Evolutionary conservation across 2,329 filamentous ascomycete species (phyloP).

Genomic region (Fusarium coicis): DNA sequence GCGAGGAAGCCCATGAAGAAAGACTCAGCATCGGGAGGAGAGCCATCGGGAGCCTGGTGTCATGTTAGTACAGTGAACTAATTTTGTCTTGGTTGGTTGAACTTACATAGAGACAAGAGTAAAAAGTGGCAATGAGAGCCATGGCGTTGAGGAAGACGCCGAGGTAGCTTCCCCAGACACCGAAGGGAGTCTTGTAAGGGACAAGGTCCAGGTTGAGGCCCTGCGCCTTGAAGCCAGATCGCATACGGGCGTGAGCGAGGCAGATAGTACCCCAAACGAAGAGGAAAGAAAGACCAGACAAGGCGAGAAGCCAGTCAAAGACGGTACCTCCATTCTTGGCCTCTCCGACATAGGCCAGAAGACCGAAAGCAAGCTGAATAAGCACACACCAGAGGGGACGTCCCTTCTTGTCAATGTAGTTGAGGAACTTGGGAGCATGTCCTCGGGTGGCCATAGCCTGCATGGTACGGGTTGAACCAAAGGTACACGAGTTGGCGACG

Average conservation of each 20-base stretch:
- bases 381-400: conserved; percentile 80
- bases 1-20: conserved; percentile 82
- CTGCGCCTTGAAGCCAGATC: conserved; percentile 74
- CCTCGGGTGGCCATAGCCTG: conserved; percentile 88
- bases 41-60: conserved; percentile 56
- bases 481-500: conserved; percentile 91
- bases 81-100: background rate
- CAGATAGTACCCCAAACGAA: conserved; percentile 90
- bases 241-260: conserved; percentile 89
- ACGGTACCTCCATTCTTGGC: conserved; percentile 68
- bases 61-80: background rate
- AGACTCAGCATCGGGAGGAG: conserved; percentile 72
- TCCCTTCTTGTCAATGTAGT: conserved; percentile 84
- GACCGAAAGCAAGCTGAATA: conserved; percentile 73
- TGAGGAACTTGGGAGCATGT: conserved; percentile 80
- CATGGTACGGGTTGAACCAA: conserved; percentile 89
- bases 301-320: conserved; percentile 82
- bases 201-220: conserved; percentile 78
- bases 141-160: conserved; percentile 80
- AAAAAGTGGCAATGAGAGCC: conserved; percentile 86
- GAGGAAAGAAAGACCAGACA: conserved; percentile 77
- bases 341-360: conserved; percentile 82
- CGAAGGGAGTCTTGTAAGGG: conserved; percentile 82
- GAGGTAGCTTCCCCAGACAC: conserved; percentile 82
- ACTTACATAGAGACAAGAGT: conserved; percentile 60